Percentiles rank a stretch among this genome's conserved stretches.
Conservation (phyloP, 2,329 filamentous ascomycete genomes). For the Colletotrichum coccodes region DNA sequence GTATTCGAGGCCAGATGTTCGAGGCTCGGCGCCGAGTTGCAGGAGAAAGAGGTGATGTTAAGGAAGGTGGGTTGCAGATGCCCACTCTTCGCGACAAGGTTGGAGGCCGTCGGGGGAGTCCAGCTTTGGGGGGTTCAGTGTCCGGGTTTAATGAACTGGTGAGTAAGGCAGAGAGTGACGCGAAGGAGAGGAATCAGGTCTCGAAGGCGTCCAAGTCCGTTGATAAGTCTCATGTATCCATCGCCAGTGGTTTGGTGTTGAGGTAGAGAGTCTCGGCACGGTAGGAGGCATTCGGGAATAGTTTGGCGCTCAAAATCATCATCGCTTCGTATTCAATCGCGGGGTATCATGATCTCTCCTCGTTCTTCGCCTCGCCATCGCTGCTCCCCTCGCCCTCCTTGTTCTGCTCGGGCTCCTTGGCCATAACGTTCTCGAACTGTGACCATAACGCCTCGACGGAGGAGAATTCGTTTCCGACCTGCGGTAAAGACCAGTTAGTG, state of each 20-base stretch:
- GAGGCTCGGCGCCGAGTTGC: background rate
- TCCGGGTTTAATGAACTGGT: background rate
- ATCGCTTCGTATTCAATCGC: background rate
- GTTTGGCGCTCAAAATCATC: background rate
- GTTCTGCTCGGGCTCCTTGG: constrained; percentile 64
- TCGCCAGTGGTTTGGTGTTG: background rate
- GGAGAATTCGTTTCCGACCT: constrained; percentile 97
- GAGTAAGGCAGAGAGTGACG: background rate
- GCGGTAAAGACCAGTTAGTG: background rate
- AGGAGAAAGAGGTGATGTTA: background rate
- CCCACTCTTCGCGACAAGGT: background rate
- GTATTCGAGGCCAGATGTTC: background rate
- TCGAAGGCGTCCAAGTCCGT: background rate
- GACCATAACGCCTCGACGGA: constrained; percentile 97
- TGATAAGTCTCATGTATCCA: background rate
- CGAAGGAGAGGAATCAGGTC: background rate
- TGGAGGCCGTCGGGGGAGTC: background rate
- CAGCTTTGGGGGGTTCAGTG: background rate
- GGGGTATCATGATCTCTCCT: constrained; percentile 37
- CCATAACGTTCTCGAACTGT: constrained; percentile 97
- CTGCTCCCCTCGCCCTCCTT: constrained; percentile 37
- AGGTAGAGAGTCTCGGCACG: background rate
- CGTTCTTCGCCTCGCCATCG: constrained; percentile 40
- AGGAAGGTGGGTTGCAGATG: background rate
- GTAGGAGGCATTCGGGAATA: background rate